Evolutionary conservation across 768 basidiomycete species (phyloP), one percentile per base, ranked within the genome.

Genomic region (Rhodosporidiobolus odoratus): DNA sequence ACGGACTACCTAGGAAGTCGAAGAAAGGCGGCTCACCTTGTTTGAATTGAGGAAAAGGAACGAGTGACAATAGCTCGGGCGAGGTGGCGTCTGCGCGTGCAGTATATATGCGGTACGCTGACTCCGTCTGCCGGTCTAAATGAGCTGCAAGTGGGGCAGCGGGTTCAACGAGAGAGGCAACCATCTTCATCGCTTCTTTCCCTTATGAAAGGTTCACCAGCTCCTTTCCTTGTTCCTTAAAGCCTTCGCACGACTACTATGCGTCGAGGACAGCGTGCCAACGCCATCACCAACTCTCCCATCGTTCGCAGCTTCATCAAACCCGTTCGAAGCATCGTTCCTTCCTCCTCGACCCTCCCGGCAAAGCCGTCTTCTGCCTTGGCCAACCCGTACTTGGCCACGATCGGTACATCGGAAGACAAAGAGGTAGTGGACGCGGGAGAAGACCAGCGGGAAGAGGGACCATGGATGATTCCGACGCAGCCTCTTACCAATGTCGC

Each of bases 251-350:
- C 9, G 21, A 17, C 32, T 30, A 58, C 34, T 35, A 68, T 68
- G 66, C 62, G 71, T 15, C 53, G 41, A 25, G 50, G 40, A 0
- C 35, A 52, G 10, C 54, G 54, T 34, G 41, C 53, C 27, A 65
- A 69, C 58, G 62, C 66, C 8, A 68, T 74, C 56, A 21, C 35
- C 16, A 71, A 74, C 57, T 68, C 66, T 6, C 73, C 73, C 15
- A 15, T 68, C 67, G 73, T 74, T 8, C 66, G 73, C 4, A 48
- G 38, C 34, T 47, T 74, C 48, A 68, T 74, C 69, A 65, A 65
- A n/a, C 73, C 73, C 25, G 64, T 74, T 38, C 40, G 32, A 47
- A 13, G 30, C 7, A 9, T 38, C 37, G 7, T 68, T 25, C 65
- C 73, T 7, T 9, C 61, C 17, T 4, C 73, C 41, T 35, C 58